Conservation (phyloP, 257 asterid genomes). For the Handroanthus guayacan region DNA sequence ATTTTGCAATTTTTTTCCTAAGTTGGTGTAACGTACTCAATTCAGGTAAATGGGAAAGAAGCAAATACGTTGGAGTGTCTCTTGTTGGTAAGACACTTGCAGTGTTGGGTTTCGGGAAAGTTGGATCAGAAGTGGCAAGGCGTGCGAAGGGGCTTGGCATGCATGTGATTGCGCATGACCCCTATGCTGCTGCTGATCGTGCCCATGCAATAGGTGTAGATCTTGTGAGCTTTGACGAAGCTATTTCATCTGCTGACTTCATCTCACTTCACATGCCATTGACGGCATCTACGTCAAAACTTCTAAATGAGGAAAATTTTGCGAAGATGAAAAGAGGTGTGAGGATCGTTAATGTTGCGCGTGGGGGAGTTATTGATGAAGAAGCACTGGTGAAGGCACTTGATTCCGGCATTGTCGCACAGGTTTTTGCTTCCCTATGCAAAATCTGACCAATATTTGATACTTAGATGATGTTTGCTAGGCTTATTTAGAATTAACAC, state of each 20-base stretch:
- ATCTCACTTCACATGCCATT: constrained; percentile 83
- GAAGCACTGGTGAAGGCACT: constrained; percentile 76
- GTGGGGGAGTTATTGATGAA: constrained; percentile 84
- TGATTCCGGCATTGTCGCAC: constrained; percentile 81
- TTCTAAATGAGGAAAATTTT: constrained; percentile 69
- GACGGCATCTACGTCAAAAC: constrained; percentile 65
- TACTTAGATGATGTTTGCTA: neutral
- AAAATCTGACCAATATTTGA: neutral
- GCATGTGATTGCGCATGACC: constrained; percentile 80
- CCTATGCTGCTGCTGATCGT: constrained; percentile 81
- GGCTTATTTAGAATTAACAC: no score
- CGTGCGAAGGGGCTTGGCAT: constrained; percentile 83
- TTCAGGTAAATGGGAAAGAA: constrained; percentile 74
- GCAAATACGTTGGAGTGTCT: constrained; percentile 74
- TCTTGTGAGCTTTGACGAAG: constrained; percentile 72
- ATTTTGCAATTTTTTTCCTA: no score
- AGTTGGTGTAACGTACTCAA: neutral
- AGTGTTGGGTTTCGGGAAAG: constrained; percentile 81
- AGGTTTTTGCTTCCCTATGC: constrained; percentile 45
- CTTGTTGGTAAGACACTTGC: constrained; percentile 78
- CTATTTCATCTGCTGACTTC: constrained; percentile 67
- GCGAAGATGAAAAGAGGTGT: constrained; percentile 84
- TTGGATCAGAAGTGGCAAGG: constrained; percentile 83
- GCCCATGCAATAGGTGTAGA: constrained; percentile 84
- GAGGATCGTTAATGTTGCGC: constrained; percentile 73